These are phyloP conservation scores for Solanum ossicruentum DNA, from an alignment of 257 asterid species.

Conservation along the genomic window DNA sequence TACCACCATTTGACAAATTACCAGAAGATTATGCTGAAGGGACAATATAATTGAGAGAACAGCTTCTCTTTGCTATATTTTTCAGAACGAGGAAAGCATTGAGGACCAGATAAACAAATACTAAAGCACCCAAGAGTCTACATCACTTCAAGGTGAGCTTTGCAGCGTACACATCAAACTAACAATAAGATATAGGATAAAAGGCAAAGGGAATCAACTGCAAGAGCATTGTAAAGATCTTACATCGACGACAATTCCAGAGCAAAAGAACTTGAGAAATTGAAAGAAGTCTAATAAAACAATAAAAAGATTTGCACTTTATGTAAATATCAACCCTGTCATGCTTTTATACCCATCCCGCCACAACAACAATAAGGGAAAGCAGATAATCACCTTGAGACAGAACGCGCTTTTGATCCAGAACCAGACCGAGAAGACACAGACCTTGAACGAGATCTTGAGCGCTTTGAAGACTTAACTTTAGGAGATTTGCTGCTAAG, in stretches of 20 bases:
- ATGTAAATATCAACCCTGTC: not conserved
- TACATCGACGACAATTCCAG: not conserved
- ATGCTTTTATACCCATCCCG: not conserved
- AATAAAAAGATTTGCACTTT: not conserved
- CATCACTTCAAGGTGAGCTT: not conserved
- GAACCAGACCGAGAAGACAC: constrained; percentile 31
- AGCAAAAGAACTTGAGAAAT: not conserved
- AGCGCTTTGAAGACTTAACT: constrained; percentile 56
- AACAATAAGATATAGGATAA: not conserved
- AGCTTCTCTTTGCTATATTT: not conserved
- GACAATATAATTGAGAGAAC: not conserved
- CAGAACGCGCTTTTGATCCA: constrained; percentile 41
- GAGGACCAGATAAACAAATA: not conserved
- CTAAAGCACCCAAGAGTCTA: not conserved
- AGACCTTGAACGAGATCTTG: constrained; percentile 52
- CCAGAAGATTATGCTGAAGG: not conserved
- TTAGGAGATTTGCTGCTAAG: constrained; percentile 83
- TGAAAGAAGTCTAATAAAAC: not conserved
- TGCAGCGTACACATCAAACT: not conserved
- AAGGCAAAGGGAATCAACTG: not conserved
- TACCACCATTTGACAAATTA: not conserved
- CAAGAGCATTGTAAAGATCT: not conserved
- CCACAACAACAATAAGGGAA: not conserved
- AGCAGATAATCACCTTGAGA: constrained; percentile 46
- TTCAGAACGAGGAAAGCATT: not conserved